A percentile compares a stretch with the other conserved stretches of the same genome.
These are phyloP conservation scores for Aspergillus nidulans DNA, from an alignment of 495 filamentous ascomycete species.

Conservation along the genomic window DNA sequence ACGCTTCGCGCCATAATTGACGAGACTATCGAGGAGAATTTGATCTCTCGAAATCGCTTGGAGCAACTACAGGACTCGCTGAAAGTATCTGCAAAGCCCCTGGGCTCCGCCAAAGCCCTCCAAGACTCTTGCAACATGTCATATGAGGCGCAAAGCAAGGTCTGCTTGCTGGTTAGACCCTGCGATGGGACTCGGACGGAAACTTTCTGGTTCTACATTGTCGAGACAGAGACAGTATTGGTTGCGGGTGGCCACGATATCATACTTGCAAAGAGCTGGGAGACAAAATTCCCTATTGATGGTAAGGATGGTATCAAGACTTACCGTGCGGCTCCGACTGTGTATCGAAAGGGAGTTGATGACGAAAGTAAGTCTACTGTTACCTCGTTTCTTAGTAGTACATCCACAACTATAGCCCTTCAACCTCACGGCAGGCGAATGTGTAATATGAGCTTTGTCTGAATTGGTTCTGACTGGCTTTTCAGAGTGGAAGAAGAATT, in stretches of 20 bases:
- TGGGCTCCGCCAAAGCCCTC: neutral
- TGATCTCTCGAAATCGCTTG: neutral
- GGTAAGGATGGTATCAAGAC: neutral
- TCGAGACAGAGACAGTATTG: neutral
- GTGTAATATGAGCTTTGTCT: too few species aligned
- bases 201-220: neutral
- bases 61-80: neutral
- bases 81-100: neutral
- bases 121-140: neutral
- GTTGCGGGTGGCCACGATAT: neutral
- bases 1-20: neutral
- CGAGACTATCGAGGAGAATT: neutral
- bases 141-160: neutral
- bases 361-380: neutral
- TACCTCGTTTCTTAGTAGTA: neutral
- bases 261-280: neutral
- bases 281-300: neutral
- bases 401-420: too few species aligned
- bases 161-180: neutral
- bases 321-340: neutral
- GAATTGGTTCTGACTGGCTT: too few species aligned
- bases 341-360: neutral
- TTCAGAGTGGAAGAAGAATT: neutral
- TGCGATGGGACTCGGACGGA: neutral
- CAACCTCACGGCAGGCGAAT: too few species aligned